A percentile compares a stretch with the other conserved stretches of the same genome.
These are phyloP conservation scores for Trichophyton rubrum DNA, from an alignment of 2,329 filamentous ascomycete species.

Conservation along the genomic window DNA sequence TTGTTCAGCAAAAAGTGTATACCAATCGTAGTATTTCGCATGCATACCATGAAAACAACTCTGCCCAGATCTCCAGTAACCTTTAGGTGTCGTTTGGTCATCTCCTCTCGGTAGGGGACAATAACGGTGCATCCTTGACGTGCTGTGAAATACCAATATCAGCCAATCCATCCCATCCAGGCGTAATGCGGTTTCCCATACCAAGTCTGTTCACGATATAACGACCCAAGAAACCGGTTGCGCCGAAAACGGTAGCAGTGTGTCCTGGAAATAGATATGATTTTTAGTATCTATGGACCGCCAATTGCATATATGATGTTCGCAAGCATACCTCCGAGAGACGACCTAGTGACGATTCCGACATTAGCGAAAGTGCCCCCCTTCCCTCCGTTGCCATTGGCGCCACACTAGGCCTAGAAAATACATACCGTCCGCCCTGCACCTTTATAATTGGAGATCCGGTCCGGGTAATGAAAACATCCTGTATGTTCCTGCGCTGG, in stretches of 20 bases:
- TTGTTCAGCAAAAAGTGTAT: neutral
- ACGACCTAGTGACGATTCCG: slow-evolving; percentile 46
- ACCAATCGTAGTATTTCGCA: neutral
- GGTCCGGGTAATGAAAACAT: slow-evolving; percentile 86
- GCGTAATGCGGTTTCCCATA: slow-evolving; percentile 25
- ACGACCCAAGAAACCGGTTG: slow-evolving; percentile 85
- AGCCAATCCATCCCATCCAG: slow-evolving; percentile 18
- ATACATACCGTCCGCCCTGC: slow-evolving; percentile 71
- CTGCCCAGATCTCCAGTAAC: slow-evolving; percentile 87
- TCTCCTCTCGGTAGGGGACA: slow-evolving; percentile 89
- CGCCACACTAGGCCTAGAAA: slow-evolving; percentile 3
- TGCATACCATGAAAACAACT: slow-evolving; percentile 64
- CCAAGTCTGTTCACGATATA: slow-evolving; percentile 96
- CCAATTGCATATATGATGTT: slow-evolving; percentile 8
- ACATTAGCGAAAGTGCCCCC: slow-evolving; percentile 15
- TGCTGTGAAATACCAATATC: slow-evolving; percentile 43
- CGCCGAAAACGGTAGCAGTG: slow-evolving; percentile 94
- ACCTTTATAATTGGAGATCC: slow-evolving; percentile 87
- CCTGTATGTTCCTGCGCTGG: slow-evolving; percentile 49
- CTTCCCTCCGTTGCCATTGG: slow-evolving; percentile 7
- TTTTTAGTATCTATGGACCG: neutral
- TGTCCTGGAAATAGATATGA: slow-evolving; percentile 48
- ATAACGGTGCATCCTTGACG: slow-evolving; percentile 89
- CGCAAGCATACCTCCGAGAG: slow-evolving; percentile 59
- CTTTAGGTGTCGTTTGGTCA: slow-evolving; percentile 94